Evolutionary conservation across 495 filamentous ascomycete species (phyloP), one percentile per base, ranked within the genome.

Genomic region (Ascodesmis nigricans): DNA sequence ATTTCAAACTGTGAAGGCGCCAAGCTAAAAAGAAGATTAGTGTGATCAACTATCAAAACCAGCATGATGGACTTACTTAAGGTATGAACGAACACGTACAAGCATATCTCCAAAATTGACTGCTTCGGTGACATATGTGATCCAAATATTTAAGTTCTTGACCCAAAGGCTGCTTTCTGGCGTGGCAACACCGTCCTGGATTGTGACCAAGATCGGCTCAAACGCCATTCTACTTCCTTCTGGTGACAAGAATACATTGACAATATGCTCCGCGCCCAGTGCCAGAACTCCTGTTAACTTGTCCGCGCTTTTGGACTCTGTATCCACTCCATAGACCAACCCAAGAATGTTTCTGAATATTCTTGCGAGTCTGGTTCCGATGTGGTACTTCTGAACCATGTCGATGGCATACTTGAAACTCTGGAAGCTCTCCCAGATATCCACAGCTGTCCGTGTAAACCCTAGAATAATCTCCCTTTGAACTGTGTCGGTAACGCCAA

Each of bases 371-470:
- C 42, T 57, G 18, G 50, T 65, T 40, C 28, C 70, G 17, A 37
- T 29, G 2, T 29, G 25, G 14, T 29, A 26, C 26, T 37, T 37
- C 26, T 37, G 35, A n/a, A 26, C 35, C 21, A 37, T 30, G 35
- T 65, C 60, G 3, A 65, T 61, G 7, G 62, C 61, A 49, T 90
- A 91, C 44, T 70, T 75, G 90, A 83, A 95, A 4, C 67, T 77
- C 13, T 63, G 64, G 11, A 69, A 75, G 53, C 73, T 79, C 56
- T 84, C 77, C 45, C 79, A 77, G 5, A 90, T 64, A 46, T 91
- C 81, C 18, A 82, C 60, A 46, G 76, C 61, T 7, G 69, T 67
- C 39, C 74, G 68, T 10, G 69, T 69, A 39, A 83, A 75, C 17
- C 71, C 71, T 5, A 71, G 56, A 13, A 83, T 51, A 17, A 83